Conservation (phyloP, 1,284 basidiomycete species). For the Sanghuangporus baumii region DNA sequence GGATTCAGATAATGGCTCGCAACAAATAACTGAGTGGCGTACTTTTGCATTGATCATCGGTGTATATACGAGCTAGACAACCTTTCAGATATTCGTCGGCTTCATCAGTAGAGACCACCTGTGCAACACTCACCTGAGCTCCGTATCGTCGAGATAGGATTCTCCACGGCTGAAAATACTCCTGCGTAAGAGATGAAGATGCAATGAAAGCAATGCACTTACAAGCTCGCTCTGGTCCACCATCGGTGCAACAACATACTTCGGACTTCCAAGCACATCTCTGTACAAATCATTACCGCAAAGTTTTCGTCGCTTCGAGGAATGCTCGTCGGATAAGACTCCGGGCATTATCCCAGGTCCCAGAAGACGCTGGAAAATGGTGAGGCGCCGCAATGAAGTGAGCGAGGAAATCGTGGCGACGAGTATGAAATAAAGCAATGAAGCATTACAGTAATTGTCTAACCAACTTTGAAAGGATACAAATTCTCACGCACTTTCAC, state of each 20-base stretch:
- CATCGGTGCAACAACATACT: constrained; percentile 93
- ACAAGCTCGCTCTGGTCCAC: constrained; percentile 96
- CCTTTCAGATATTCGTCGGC: constrained; percentile 3
- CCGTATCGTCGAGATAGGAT: constrained; percentile 85
- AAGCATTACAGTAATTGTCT: no score
- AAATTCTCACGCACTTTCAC: no score
- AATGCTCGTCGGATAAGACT: not conserved
- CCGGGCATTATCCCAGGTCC: not conserved
- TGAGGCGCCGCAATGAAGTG: not conserved
- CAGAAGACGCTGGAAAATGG: not conserved
- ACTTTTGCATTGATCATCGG: constrained; percentile 98
- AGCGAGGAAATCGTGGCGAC: not conserved
- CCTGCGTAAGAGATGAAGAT: constrained; percentile 11
- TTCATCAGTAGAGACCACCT: constrained; percentile 8
- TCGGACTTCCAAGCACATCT: constrained; percentile 74
- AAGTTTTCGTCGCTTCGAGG: constrained; percentile 43
- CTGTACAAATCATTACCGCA: constrained; percentile 80
- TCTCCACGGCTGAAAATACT: constrained; percentile 76
- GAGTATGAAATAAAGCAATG: no score
- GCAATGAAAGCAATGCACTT: constrained; percentile 28
- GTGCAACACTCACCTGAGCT: constrained; percentile 47
- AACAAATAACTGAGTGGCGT: not conserved
- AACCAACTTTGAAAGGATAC: no score
- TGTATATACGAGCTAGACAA: constrained; percentile 73
- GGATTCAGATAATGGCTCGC: not conserved